phyloP scores from a whole-genome alignment of 768 basidiomycete species.

The Kwoniella sp. region DNA sequence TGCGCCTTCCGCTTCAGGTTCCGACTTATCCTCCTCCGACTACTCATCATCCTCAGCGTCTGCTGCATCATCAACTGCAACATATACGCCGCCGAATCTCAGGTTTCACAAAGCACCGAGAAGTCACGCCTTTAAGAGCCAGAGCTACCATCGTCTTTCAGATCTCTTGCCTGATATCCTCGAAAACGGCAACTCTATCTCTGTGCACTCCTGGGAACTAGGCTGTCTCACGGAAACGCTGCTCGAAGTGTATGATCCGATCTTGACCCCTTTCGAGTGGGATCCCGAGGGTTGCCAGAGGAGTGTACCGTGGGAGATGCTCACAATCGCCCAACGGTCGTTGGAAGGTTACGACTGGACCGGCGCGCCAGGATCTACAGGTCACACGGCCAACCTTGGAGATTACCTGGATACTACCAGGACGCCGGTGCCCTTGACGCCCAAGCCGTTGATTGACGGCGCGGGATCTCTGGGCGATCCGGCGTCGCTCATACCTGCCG shows the following conservation, averaged over 20 bases:
- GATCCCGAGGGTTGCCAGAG: not conserved
- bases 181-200: slow-evolving; percentile 19
- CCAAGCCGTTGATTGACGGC: slow-evolving; percentile 20
- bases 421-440: slow-evolving; percentile 5
- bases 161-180: slow-evolving; percentile 12
- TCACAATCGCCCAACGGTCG: slow-evolving; percentile 5
- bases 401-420: slow-evolving; percentile 6
- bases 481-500: slow-evolving; percentile 8
- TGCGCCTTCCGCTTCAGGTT: not conserved
- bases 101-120: not conserved
- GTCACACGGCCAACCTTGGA: not conserved
- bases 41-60: too few relatives aligned
- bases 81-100: not conserved
- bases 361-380: slow-evolving; percentile 10
- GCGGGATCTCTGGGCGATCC: slow-evolving; percentile 30
- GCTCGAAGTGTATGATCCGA: slow-evolving; percentile 23
- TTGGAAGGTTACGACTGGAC: slow-evolving; percentile 19
- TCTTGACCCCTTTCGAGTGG: slow-evolving; percentile 21
- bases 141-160: slow-evolving; percentile 11
- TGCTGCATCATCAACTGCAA: not conserved
- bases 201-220: slow-evolving; percentile 28
- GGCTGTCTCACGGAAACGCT: slow-evolving; percentile 19
- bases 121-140: not conserved
- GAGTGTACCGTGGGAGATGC: slow-evolving; percentile 14
- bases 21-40: too few relatives aligned